Conservation (phyloP, 2,329 filamentous ascomycete genomes). For the Apiospora kogelbergensis region DNA sequence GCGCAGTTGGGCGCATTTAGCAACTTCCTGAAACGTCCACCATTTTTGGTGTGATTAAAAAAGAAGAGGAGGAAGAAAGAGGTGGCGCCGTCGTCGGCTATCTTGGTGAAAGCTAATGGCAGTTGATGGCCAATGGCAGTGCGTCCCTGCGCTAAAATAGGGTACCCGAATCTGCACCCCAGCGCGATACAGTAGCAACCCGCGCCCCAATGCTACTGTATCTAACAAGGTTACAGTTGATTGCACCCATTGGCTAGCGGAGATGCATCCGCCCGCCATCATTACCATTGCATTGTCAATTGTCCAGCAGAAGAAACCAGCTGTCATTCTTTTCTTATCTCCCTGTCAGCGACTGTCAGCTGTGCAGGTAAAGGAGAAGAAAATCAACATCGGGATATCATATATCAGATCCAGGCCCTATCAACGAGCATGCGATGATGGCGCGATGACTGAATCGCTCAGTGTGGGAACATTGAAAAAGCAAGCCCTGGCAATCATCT, state of each 20-base stretch:
- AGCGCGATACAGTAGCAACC: neutral
- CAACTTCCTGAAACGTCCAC: too few species aligned
- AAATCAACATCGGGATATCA: neutral
- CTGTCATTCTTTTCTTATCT: neutral
- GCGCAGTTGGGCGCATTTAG: too few species aligned
- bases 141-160: neutral
- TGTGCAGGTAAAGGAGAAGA: neutral
- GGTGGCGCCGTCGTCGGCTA: neutral
- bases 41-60: neutral
- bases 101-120: neutral
- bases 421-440: neutral
- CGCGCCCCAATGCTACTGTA: neutral
- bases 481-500: neutral
- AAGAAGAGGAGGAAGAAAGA: too few species aligned
- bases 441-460: neutral
- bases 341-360: too few species aligned
- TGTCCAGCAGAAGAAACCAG: neutral
- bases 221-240: neutral
- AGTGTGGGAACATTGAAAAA: neutral
- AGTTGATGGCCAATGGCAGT: neutral
- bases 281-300: neutral
- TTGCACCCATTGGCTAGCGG: neutral
- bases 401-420: neutral
- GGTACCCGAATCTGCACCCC: neutral
- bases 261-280: neutral